phyloP scores from a whole-genome alignment of 495 filamentous ascomycete species.

The Penicillium turbatum region DNA sequence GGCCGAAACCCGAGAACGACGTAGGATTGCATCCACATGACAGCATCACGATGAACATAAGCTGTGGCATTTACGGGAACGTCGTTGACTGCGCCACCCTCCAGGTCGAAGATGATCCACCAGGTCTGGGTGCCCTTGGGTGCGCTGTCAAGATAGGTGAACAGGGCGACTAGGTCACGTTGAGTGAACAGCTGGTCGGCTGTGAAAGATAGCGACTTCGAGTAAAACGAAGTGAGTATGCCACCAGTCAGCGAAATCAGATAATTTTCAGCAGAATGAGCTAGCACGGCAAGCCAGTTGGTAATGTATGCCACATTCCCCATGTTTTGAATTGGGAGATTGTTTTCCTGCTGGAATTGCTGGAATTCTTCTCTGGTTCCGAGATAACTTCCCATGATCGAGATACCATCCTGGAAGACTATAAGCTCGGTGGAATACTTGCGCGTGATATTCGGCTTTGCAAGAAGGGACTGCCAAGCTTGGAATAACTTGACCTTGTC shows the following conservation, averaged over 20 bases:
- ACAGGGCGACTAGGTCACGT: constrained; percentile 34
- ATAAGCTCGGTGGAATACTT: constrained; percentile 44
- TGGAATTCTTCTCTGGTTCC: constrained; percentile 40
- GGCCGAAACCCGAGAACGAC: constrained; percentile 37
- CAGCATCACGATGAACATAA: constrained; percentile 41
- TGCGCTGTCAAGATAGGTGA: constrained; percentile 41
- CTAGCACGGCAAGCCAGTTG: constrained; percentile 50
- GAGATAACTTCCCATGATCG: constrained; percentile 40
- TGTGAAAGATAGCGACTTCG: constrained; percentile 48
- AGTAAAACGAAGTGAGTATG: constrained; percentile 40
- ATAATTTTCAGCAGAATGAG: constrained; percentile 44
- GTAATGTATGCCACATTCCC: constrained; percentile 37
- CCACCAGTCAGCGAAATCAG: constrained; percentile 20
- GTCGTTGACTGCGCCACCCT: constrained; percentile 42
- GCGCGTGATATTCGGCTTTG: constrained; percentile 45
- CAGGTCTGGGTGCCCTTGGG: constrained; percentile 43
- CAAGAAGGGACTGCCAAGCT: constrained; percentile 36
- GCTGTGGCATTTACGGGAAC: constrained; percentile 37
- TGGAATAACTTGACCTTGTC: constrained; percentile 33
- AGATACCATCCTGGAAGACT: constrained; percentile 24
- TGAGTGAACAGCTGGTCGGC: constrained; percentile 37
- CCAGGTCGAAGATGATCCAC: constrained; percentile 43
- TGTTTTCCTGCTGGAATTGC: constrained; percentile 19
- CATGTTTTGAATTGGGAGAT: constrained; percentile 25
- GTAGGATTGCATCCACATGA: constrained; percentile 46